Conservation (phyloP, 1,284 basidiomycete species). For the Inonotus obliquus region DNA sequence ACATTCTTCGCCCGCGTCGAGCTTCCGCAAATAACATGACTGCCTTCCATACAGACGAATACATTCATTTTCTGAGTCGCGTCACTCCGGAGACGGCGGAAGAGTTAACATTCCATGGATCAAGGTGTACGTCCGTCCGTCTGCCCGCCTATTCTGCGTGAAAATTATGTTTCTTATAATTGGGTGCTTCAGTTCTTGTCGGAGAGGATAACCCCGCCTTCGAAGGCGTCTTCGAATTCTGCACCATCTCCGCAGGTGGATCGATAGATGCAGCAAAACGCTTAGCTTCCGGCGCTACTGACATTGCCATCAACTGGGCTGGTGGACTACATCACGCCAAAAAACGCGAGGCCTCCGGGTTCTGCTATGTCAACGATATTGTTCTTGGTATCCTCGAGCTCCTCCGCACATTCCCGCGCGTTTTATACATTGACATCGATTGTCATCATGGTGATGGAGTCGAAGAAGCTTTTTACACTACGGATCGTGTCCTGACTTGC, state of each 20-base stretch:
- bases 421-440: constrained; percentile 97
- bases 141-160: not conserved
- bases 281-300: constrained; percentile 77
- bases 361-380: constrained; percentile 98
- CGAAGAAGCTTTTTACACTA: constrained; percentile 98
- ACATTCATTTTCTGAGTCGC: constrained; percentile 84
- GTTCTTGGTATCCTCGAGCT: constrained; percentile 89
- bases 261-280: constrained; percentile 85
- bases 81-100: constrained; percentile 88
- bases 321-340: constrained; percentile 98
- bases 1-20: constrained; percentile 82
- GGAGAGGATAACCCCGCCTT: constrained; percentile 97
- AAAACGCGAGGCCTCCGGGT: constrained; percentile 93
- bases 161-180: not conserved
- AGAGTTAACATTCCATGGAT: constrained; percentile 79
- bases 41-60: constrained; percentile 96
- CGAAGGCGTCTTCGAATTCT: constrained; percentile 96
- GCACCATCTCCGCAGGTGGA: constrained; percentile 94
- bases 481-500: constrained; percentile 94
- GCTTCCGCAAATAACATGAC: constrained; percentile 84
- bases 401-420: constrained; percentile 76
- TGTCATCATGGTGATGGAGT: constrained; percentile 99
- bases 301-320: constrained; percentile 97
- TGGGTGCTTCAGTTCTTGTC: constrained; percentile 56
- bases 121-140: constrained; percentile 63